Percentiles rank a stretch among this genome's conserved stretches.
Conservation (phyloP, 371 early-diverging fungal genomes). For the Smittium culicis region DNA sequence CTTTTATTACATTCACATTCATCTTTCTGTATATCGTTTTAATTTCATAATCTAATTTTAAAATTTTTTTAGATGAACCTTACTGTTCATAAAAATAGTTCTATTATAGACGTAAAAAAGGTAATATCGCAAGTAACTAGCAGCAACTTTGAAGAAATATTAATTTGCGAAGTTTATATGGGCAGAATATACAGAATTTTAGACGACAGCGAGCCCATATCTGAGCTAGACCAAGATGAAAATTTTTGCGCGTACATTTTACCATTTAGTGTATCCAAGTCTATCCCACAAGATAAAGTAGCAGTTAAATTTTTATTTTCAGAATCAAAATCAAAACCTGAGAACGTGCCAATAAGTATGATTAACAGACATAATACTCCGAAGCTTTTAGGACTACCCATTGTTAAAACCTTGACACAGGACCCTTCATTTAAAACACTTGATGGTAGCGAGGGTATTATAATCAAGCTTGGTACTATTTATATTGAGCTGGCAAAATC, state of each 20-base stretch:
- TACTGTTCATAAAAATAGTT: constrained; percentile 41
- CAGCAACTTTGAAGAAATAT: constrained; percentile 22
- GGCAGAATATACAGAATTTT: constrained; percentile 50
- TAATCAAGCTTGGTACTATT: constrained; percentile 32
- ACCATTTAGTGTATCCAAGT: constrained; percentile 26
- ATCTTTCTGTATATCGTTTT: no score
- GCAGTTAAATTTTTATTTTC: constrained; percentile 21
- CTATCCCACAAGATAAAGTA: constrained; percentile 10
- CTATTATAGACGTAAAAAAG: constrained; percentile 44
- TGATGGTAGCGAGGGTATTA: constrained; percentile 17
- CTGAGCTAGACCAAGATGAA: constrained; percentile 42
- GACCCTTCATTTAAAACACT: constrained; percentile 7
- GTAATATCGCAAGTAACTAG: constrained; percentile 43
- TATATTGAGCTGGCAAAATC: constrained; percentile 18
- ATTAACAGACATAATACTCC: neutral
- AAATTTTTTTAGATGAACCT: constrained; percentile 32
- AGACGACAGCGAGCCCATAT: constrained; percentile 42
- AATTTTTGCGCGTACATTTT: constrained; percentile 54
- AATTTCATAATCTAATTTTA: no score
- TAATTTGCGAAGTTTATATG: constrained; percentile 46
- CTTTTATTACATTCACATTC: no score
- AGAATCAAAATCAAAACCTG: neutral
- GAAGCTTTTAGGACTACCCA: neutral
- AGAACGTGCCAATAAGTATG: neutral
- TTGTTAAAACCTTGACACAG: neutral